Evolutionary conservation across 2,329 filamentous ascomycete species (phyloP).

Genomic region (Endothia cerciana): DNA sequence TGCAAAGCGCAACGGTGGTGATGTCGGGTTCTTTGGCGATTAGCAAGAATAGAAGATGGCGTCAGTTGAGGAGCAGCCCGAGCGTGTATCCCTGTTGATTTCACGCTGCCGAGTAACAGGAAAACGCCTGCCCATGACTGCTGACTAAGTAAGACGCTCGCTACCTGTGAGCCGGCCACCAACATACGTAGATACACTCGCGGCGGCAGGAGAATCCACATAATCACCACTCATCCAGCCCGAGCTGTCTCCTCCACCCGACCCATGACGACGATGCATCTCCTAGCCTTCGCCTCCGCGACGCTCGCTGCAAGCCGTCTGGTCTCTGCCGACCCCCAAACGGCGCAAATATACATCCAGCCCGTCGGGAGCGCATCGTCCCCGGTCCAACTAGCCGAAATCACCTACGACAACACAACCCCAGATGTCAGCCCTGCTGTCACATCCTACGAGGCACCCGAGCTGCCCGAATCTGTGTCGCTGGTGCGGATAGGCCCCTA

Average conservation of each 20-base stretch:
- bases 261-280: slow-evolving; percentile 30
- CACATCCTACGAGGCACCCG: slow-evolving; percentile 60
- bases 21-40: slow-evolving; percentile 6
- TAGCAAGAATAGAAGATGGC: slow-evolving; percentile 4
- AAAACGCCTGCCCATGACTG: background rate
- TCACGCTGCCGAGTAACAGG: background rate
- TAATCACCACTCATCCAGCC: background rate
- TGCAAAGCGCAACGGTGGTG: slow-evolving; percentile 1
- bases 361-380: slow-evolving; percentile 45
- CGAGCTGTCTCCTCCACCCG: background rate
- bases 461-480: slow-evolving; percentile 48
- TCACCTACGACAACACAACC: slow-evolving; percentile 53
- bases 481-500: slow-evolving; percentile 64
- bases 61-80: slow-evolving; percentile 1
- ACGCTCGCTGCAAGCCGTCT: slow-evolving; percentile 48
- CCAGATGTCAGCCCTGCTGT: slow-evolving; percentile 50
- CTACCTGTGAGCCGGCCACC: background rate
- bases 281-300: slow-evolving; percentile 24
- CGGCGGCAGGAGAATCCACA: background rate
- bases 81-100: background rate
- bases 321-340: slow-evolving; percentile 46
- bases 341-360: slow-evolving; percentile 59
- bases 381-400: slow-evolving; percentile 56
- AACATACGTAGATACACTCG: background rate
- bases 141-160: background rate